Evolutionary conservation across 2,329 filamentous ascomycete species (phyloP).

Genomic region (Zelopaecilomyces penicillatus): DNA sequence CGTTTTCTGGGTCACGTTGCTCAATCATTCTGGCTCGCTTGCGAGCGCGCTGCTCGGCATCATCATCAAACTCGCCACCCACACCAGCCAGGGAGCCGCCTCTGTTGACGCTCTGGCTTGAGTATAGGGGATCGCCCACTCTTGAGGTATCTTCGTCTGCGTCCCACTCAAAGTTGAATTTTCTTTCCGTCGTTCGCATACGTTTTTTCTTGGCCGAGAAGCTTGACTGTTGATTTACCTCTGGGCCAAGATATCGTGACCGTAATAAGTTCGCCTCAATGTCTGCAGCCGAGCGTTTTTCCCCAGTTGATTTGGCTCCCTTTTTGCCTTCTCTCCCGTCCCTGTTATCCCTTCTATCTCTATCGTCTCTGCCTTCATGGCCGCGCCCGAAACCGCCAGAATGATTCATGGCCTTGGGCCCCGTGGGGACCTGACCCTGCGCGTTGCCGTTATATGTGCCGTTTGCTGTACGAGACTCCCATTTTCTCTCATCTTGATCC

Average conservation of each 20-base stretch:
- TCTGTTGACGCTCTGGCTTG: constrained; percentile 21
- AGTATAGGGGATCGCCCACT: constrained; percentile 68
- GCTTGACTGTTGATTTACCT: constrained; percentile 70
- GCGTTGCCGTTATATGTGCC: constrained; percentile 15
- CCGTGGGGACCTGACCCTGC: constrained; percentile 49
- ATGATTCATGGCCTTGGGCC: constrained; percentile 55
- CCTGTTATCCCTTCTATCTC: constrained; percentile 37
- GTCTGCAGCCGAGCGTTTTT: constrained; percentile 44
- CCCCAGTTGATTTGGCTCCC: constrained; percentile 25
- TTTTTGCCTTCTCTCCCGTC: constrained; percentile 21
- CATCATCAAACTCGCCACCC: constrained; percentile 43
- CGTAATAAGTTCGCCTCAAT: constrained; percentile 68
- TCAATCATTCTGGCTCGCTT: constrained; percentile 62
- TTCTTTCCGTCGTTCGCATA: constrained; percentile 84
- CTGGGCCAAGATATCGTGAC: constrained; percentile 83
- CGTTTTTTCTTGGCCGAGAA: constrained; percentile 97
- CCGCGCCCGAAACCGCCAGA: constrained; percentile 32
- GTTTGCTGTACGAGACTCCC: constrained; percentile 18
- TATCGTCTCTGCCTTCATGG: constrained; percentile 37
- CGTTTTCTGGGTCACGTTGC: constrained; percentile 67
- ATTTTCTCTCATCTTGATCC: constrained; percentile 51
- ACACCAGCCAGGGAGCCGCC: constrained; percentile 38
- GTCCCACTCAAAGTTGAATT: constrained; percentile 99
- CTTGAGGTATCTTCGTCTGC: constrained; percentile 74
- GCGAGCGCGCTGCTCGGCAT: constrained; percentile 44